phyloP scores from a whole-genome alignment of 495 filamentous ascomycete species.

The Bryoglossum gracile region DNA sequence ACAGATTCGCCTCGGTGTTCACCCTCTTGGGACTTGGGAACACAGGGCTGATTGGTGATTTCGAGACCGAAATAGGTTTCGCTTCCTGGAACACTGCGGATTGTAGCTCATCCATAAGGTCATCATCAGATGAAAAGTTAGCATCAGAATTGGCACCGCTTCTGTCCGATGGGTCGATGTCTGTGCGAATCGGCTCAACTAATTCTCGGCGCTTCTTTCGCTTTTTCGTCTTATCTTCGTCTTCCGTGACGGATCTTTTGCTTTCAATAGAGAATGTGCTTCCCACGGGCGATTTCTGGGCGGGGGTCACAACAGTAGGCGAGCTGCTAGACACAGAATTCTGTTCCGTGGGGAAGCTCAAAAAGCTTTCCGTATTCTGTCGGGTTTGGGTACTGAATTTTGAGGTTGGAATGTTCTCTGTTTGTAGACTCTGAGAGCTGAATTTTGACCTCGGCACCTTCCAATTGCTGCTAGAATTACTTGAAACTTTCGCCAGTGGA shows the following conservation, averaged over 20 bases:
- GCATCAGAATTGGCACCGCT: conserved; percentile 53
- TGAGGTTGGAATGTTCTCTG: background rate
- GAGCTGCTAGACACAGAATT: no score
- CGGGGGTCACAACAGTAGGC: background rate
- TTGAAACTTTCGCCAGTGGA: no score
- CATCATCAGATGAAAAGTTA: conserved; percentile 72
- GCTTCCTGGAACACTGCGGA: conserved; percentile 78
- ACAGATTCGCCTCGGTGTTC: conserved; percentile 31
- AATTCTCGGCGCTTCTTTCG: conserved; percentile 39
- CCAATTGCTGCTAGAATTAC: no score
- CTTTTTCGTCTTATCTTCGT: conserved; percentile 9
- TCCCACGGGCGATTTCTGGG: conserved; percentile 18
- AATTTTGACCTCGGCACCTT: background rate
- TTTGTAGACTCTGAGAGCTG: background rate
- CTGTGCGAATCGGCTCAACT: conserved; percentile 51
- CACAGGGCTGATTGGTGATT: conserved; percentile 68
- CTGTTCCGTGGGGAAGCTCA: no score
- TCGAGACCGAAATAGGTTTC: conserved; percentile 71
- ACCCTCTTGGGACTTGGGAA: conserved; percentile 42
- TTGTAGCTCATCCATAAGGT: conserved; percentile 82
- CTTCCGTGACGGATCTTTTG: conserved; percentile 7
- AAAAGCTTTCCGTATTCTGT: background rate
- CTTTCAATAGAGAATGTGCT: conserved; percentile 21
- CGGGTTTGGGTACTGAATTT: background rate
- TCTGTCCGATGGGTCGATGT: conserved; percentile 29